Conservation (phyloP, 2,329 filamentous ascomycete species). For the Calonectria naviculata region DNA sequence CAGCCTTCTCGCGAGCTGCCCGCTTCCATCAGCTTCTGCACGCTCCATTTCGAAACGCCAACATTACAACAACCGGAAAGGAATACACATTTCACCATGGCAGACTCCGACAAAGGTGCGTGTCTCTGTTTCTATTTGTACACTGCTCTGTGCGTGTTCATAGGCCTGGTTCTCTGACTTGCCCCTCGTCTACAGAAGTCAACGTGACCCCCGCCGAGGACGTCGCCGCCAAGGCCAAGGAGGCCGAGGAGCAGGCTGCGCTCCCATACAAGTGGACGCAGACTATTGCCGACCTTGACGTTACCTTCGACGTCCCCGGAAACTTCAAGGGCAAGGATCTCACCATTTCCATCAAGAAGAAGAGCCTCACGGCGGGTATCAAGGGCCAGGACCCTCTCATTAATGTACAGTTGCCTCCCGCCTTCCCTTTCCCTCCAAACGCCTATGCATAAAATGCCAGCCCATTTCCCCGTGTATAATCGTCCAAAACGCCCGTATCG, state of each 20-base stretch:
- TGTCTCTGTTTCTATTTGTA: neutral
- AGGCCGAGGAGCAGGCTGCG: conserved; percentile 87
- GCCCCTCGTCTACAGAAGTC: conserved; percentile 53
- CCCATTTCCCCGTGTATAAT: neutral
- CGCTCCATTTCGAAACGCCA: neutral
- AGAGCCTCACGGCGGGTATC: conserved; percentile 80
- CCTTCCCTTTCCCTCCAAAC: neutral
- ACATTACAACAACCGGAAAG: neutral
- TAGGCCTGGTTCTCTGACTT: neutral
- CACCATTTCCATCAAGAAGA: conserved; percentile 84
- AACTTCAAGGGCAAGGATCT: conserved; percentile 89
- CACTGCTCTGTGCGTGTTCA: no score
- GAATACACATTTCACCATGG: conserved; percentile 45
- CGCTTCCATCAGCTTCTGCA: conserved; percentile 26
- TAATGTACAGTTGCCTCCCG: conserved; percentile 65
- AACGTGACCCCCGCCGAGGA: conserved; percentile 61
- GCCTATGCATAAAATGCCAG: neutral
- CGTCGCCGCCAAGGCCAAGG: conserved; percentile 73
- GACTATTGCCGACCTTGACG: conserved; percentile 87
- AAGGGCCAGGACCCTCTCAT: conserved; percentile 91
- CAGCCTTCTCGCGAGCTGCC: conserved; percentile 40
- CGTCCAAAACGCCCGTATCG: neutral
- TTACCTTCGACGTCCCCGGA: conserved; percentile 80
- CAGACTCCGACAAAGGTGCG: conserved; percentile 57
- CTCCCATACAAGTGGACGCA: conserved; percentile 99